phyloP scores from a whole-genome alignment of 2,329 filamentous ascomycete species.

The Metarhizium guizhouense region DNA sequence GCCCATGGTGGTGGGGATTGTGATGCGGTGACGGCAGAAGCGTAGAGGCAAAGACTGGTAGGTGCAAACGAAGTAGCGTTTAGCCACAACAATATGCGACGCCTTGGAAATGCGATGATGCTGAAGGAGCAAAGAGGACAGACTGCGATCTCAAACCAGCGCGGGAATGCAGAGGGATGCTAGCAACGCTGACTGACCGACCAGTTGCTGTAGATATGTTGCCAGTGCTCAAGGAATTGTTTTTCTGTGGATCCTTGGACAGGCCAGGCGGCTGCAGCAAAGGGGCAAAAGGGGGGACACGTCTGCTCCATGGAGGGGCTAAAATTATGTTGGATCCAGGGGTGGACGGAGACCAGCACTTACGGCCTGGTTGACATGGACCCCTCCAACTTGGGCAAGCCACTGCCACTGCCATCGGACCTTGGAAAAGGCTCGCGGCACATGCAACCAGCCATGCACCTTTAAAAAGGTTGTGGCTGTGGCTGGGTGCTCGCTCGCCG shows the following conservation, averaged over 20 bases:
- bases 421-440: background rate
- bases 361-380: no score
- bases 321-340: slow-evolving; percentile 28
- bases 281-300: slow-evolving; percentile 20
- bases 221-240: slow-evolving; percentile 4
- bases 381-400: background rate
- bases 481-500: background rate
- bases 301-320: slow-evolving; percentile 25
- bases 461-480: no score
- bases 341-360: slow-evolving; percentile 7
- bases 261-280: slow-evolving; percentile 4
- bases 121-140: slow-evolving; percentile 1
- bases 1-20: slow-evolving; percentile 30
- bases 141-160: slow-evolving; percentile 6
- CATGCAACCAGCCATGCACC: background rate
- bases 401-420: background rate
- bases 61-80: slow-evolving; percentile 1
- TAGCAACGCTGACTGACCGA: slow-evolving; percentile 11
- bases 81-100: slow-evolving; percentile 10
- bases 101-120: slow-evolving; percentile 9
- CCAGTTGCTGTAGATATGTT: slow-evolving; percentile 20
- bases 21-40: slow-evolving; percentile 3
- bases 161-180: slow-evolving; percentile 12
- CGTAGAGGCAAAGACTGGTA: slow-evolving; percentile 3
- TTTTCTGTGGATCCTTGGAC: slow-evolving; percentile 2